Evolutionary conservation across 306 rosid species (phyloP).

Genomic region (Sesbania bispinosa): DNA sequence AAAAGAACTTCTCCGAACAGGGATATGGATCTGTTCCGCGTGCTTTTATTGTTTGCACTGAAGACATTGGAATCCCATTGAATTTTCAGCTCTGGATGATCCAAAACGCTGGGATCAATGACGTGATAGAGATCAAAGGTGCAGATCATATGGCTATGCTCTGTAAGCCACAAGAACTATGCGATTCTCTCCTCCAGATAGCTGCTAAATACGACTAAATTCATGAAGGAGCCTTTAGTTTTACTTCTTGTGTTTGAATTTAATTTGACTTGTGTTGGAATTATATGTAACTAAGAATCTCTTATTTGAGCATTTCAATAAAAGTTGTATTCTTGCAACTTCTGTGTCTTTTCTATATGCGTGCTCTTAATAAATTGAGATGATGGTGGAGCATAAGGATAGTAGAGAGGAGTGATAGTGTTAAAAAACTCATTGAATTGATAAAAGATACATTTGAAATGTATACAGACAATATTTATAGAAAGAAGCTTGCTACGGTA

Average conservation of each 20-base stretch:
- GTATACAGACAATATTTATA: too few species aligned
- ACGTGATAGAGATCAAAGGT: constrained; percentile 44
- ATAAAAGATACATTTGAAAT: too few species aligned
- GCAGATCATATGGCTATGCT: constrained; percentile 43
- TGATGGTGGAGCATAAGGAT: too few species aligned
- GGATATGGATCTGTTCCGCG: constrained; percentile 38
- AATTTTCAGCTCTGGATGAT: constrained; percentile 47
- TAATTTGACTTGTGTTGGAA: background rate
- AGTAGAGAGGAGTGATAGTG: too few species aligned
- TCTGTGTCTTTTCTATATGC: too few species aligned
- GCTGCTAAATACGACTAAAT: constrained; percentile 7
- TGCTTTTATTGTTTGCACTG: constrained; percentile 25
- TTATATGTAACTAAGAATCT: too few species aligned
- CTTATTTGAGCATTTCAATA: too few species aligned
- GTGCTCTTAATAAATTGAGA: too few species aligned
- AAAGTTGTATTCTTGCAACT: too few species aligned
- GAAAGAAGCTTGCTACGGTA: too few species aligned
- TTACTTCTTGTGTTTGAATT: background rate
- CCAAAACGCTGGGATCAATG: constrained; percentile 23
- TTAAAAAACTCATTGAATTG: too few species aligned
- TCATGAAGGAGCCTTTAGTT: background rate
- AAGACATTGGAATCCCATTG: constrained; percentile 11
- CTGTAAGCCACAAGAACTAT: constrained; percentile 25
- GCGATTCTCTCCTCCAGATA: constrained; percentile 33
- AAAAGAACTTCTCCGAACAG: constrained; percentile 28